Evolutionary conservation across 1,284 basidiomycete genomes (phyloP), one percentile per base, ranked within the genome.

Genomic region (Rhodotorula sp.): DNA sequence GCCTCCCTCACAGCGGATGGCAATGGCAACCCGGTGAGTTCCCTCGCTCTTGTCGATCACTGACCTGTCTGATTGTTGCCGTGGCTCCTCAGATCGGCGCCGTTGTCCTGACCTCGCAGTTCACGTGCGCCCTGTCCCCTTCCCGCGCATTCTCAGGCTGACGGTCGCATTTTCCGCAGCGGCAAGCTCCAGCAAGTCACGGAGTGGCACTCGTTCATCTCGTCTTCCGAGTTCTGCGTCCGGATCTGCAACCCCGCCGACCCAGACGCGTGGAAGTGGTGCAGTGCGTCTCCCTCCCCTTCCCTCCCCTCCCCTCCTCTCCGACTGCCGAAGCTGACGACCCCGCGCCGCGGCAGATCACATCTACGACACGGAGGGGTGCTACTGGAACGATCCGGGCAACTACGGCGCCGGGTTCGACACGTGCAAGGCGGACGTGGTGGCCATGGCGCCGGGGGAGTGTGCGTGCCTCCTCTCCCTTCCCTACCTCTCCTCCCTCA

Each of bases 361-460:
- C 59, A 60, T 60, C 32, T 50, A 60, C 59, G 59, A 60, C 59
- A 87, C 59, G 12, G 59, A 60, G 86, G 87, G 87, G 22, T 87
- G 86, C 80, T 55, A 39, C 34, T 59, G 65, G 86, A 82, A 82
- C 77, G 78, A 79, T 73, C 81, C 87, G 17, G 87, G 84, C 29
- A 87, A 86, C 82, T 88, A 88, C 75, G 79, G 82, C 64, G 61
- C 82, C 0, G 84, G 84, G 39, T 87, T 85, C 77, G 86, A 88
- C 75, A 83, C 84, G 58, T 88, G 87, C 79, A 53, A 67, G 27
- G 81, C 83, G 7, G 85, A 82, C 22, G 82, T 86, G 64, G 79
- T 84, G 56, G 85, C 85, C 82, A 72, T 80, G 32, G 87, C 87
- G 2, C 88, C 88, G 86, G 87, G 87, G 66, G 85, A 81, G 77